Evolutionary conservation across 768 basidiomycete genomes (phyloP).

Genomic region (Suillus bovinus): DNA sequence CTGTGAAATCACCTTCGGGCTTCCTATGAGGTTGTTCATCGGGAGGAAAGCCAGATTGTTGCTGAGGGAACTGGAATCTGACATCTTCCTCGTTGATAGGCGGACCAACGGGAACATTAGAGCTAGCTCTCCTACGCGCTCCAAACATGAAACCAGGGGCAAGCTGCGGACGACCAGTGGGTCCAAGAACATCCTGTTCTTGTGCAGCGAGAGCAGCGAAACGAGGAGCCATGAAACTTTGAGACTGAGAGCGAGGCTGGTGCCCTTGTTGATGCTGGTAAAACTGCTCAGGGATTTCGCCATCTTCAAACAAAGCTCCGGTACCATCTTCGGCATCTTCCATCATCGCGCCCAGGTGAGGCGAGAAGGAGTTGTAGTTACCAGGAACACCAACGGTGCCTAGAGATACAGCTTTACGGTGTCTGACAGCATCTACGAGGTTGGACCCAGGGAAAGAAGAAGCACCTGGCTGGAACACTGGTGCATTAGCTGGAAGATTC

Average conservation of each 20-base stretch:
- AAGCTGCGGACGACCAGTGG: slow-evolving; percentile 83
- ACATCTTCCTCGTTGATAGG: slow-evolving; percentile 80
- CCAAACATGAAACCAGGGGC: slow-evolving; percentile 94
- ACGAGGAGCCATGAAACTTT: slow-evolving; percentile 86
- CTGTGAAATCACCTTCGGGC: slow-evolving; percentile 72
- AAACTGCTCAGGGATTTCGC: slow-evolving; percentile 68
- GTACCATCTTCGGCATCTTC: slow-evolving; percentile 74
- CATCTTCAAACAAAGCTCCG: slow-evolving; percentile 62
- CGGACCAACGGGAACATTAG: slow-evolving; percentile 59
- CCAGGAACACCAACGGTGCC: slow-evolving; percentile 57
- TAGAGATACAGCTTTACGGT: slow-evolving; percentile 81
- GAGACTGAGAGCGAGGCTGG: slow-evolving; percentile 74
- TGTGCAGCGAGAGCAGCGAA: slow-evolving; percentile 81
- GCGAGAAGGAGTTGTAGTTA: slow-evolving; percentile 71
- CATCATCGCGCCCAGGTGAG: slow-evolving; percentile 81
- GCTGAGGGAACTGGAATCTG: slow-evolving; percentile 83
- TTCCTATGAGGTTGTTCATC: slow-evolving; percentile 50
- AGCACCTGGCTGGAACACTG: slow-evolving; percentile 74
- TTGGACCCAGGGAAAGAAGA: slow-evolving; percentile 49
- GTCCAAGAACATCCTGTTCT: slow-evolving; percentile 61
- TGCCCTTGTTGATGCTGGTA: slow-evolving; percentile 52
- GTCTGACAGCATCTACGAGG: slow-evolving; percentile 54
- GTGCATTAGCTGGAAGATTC: slow-evolving; percentile 63
- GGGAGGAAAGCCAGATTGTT: slow-evolving; percentile 40
- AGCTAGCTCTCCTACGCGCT: slow-evolving; percentile 53